Base-by-base conservation (phyloP, 768 basidiomycete genomes). In the Cystoderma amianthinum region DNA sequence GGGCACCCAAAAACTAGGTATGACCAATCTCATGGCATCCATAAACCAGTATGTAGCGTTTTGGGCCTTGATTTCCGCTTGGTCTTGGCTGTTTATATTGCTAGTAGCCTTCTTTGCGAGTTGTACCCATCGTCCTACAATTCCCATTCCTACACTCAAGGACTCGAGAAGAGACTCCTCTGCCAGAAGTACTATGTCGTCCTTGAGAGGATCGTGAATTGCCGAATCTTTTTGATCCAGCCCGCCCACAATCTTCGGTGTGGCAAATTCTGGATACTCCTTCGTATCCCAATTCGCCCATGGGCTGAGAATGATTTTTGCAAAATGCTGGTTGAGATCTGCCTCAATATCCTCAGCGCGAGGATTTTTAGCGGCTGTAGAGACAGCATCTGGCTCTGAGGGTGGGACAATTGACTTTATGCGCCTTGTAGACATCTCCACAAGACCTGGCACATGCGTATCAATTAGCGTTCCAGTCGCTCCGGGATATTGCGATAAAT, bases 51-150 rank as follows among this genome's bases (percentile, higher is more conserved):
- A n/a, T n/a, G n/a, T n/a, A n/a, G n/a, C n/a, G n/a, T n/a, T n/a
- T n/a, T n/a, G n/a, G n/a, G n/a, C n/a, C n/a, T n/a, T n/a, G n/a
- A n/a, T n/a, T n/a, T n/a, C n/a, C n/a, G n/a, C n/a, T n/a, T n/a
- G n/a, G n/a, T n/a, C n/a, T n/a, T n/a, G n/a, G n/a, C n/a, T n/a
- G n/a, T n/a, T n/a, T n/a, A n/a, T n/a, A n/a, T n/a, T n/a, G n/a
- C n/a, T n/a, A n/a, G n/a, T n/a, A n/a, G n/a, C n/a, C n/a, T 48
- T 55, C 22, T 75, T 69, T 20, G 61, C 76, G 10, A 86, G 65
- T 59, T 89, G 83, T 16, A 86, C 74, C 75, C 78, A 88, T 35
- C 77, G 73, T n/a, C 74, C 82, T 2, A 70, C 72, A 12, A 87
- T 48, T 1, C 79, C 80, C 64, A 86, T 71, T 3, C 82, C 80